Percentiles rank a stretch among this genome's conserved stretches.
phyloP scores from a whole-genome alignment of 2,329 filamentous ascomycete genomes.

The Monilinia fructicola region DNA sequence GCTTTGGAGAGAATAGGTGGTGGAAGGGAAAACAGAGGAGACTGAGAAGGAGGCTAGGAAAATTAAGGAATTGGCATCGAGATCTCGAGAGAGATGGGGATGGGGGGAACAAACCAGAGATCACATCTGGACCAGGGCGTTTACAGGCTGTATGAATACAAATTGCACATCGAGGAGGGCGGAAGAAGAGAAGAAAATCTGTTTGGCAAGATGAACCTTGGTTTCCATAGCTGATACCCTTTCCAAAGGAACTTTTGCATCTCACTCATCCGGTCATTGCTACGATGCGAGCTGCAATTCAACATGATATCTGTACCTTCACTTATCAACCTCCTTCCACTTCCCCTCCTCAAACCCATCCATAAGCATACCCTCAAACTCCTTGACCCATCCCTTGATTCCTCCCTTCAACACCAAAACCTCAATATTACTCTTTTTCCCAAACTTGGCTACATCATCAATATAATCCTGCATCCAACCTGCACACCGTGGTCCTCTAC shows the following conservation, averaged over 20 bases:
- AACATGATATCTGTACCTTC: conserved; percentile 14
- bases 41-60: neutral
- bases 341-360: conserved; percentile 50
- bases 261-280: neutral
- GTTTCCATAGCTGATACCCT: neutral
- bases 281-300: neutral
- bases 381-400: conserved; percentile 56
- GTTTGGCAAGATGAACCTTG: neutral
- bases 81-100: neutral
- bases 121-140: conserved; percentile 21
- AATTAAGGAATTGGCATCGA: neutral
- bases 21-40: conserved; percentile 47
- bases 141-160: conserved; percentile 23
- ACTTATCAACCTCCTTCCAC: conserved; percentile 40
- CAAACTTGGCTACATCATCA: conserved; percentile 44
- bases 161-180: conserved; percentile 20
- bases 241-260: conserved; percentile 1
- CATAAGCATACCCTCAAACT: conserved; percentile 49
- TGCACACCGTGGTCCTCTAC: conserved; percentile 53
- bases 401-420: conserved; percentile 53
- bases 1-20: conserved; percentile 68
- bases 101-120: conserved; percentile 14
- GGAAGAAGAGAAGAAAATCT: conserved; percentile 12
- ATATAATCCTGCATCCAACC: conserved; percentile 59
- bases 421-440: conserved; percentile 46